Evolutionary conservation across 2,329 filamentous ascomycete genomes (phyloP).

Genomic region (Cladosporium sp.): DNA sequence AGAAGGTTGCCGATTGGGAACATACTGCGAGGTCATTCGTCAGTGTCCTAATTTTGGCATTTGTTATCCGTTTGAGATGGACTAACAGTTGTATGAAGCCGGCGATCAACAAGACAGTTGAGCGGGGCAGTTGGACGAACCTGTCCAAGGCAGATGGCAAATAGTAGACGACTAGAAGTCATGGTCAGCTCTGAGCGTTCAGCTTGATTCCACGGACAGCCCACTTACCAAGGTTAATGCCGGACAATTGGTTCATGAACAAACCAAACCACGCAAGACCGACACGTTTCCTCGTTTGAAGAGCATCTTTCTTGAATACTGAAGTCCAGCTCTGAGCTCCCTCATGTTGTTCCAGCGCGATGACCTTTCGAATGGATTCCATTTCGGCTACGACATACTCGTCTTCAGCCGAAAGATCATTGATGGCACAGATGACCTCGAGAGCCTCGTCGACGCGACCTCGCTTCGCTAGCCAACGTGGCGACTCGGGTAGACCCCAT

Average conservation of each 20-base stretch:
- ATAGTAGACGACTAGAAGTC: slow-evolving; percentile 29
- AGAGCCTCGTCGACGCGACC: slow-evolving; percentile 21
- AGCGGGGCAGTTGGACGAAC: slow-evolving; percentile 39
- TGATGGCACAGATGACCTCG: slow-evolving; percentile 23
- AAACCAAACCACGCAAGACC: slow-evolving; percentile 31
- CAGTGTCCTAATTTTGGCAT: neutral
- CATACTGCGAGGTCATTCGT: slow-evolving; percentile 18
- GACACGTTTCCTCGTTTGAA: slow-evolving; percentile 32
- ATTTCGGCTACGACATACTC: slow-evolving; percentile 21
- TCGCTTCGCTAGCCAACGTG: slow-evolving; percentile 34
- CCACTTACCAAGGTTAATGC: slow-evolving; percentile 29
- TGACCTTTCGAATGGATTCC: slow-evolving; percentile 27
- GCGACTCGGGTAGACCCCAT: slow-evolving; percentile 29
- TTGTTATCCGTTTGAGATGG: neutral
- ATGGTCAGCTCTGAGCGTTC: neutral
- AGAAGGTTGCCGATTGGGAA: slow-evolving; percentile 37
- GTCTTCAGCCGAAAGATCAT: slow-evolving; percentile 19
- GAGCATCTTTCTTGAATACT: slow-evolving; percentile 30
- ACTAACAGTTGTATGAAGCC: slow-evolving; percentile 32
- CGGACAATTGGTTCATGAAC: slow-evolving; percentile 34
- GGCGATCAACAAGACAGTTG: slow-evolving; percentile 39
- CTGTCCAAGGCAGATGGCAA: slow-evolving; percentile 37
- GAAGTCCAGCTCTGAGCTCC: slow-evolving; percentile 27
- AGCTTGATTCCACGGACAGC: too few relatives aligned
- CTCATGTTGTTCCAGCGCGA: slow-evolving; percentile 30